These are phyloP conservation scores for Luzula sylvatica DNA, from an alignment of 176 grass and related monocot genomes.

Conservation along the genomic window DNA sequence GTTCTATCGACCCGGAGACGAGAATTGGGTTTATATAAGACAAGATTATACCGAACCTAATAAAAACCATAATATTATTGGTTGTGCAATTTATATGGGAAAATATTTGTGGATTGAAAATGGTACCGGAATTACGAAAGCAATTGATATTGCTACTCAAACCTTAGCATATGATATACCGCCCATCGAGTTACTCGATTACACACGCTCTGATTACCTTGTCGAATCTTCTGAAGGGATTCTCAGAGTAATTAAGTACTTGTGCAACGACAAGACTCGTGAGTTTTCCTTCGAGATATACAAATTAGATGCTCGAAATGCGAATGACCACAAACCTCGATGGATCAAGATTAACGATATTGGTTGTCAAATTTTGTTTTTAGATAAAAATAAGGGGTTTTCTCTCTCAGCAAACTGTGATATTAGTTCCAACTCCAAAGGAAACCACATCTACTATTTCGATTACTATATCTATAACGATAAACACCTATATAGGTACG, in stretches of 20 bases:
- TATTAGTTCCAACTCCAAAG: background rate
- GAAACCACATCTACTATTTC: constrained; percentile 11
- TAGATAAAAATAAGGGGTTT: background rate
- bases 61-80: too few relatives aligned
- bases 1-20: too few relatives aligned
- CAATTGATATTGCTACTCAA: too few relatives aligned
- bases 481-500: background rate
- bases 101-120: too few relatives aligned
- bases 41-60: too few relatives aligned
- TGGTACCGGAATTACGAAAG: too few relatives aligned
- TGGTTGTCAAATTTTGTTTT: background rate
- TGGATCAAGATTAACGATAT: background rate
- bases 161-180: too few relatives aligned
- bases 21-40: too few relatives aligned
- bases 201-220: background rate
- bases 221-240: background rate
- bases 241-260: too few relatives aligned
- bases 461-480: background rate
- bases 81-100: too few relatives aligned
- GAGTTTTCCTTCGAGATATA: background rate
- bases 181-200: too few relatives aligned
- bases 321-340: background rate
- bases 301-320: background rate
- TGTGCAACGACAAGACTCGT: too few relatives aligned
- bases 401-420: background rate